Base-by-base conservation (phyloP, 2,329 filamentous ascomycete genomes). In the Ceratocystis harringtonii region DNA sequence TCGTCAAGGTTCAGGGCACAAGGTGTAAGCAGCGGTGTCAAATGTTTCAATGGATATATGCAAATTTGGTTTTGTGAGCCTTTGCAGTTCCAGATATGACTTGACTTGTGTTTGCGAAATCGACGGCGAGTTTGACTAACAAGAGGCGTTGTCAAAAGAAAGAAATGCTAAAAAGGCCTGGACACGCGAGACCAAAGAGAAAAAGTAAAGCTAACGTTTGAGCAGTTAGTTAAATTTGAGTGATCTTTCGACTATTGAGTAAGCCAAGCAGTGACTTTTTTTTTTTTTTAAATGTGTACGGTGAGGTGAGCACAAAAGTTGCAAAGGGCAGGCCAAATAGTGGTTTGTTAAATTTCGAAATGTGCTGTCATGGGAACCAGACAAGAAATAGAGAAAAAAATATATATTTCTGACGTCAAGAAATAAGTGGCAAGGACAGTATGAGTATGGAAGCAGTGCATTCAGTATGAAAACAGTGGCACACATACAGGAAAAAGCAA, bases 401-500 rank as follows among this genome's bases (percentile, higher is more conserved):
- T 17, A 19, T 3, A n/a, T 17, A 19, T 3, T 62, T 62, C 57
- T 65, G 64, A 65, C 57, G 64, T 65, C 64, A 65, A 62, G 58
- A 62, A 36, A 57, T 12, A 36, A 44, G 25, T 32, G 41, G 22
- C 48, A 52, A 52, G 48, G 63, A 41, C 63, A 60, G 48, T 36
- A 30, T 64, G 50, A 30, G 32, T 15, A 8, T 25, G 28, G 28
- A 8, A 48, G 25, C 6, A 55, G 32, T 43, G 28, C 25, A 8
- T 52, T 52, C 19, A 10, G 32, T 55, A 32, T 22, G 10, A n/a
- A 3, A 15, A 36, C 25, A 64, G 52, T 28, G 12, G 44, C 28
- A 65, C 17, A 65, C 64, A 62, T 65, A 66, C 61, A 63, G 61
- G 28, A 63, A 44, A 48, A 43, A 48, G 50, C 36, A 15, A 36